A percentile compares a stretch with the other conserved stretches of the same genome.
phyloP scores from a whole-genome alignment of 768 basidiomycete genomes.

The Nidularia pulvinata region DNA sequence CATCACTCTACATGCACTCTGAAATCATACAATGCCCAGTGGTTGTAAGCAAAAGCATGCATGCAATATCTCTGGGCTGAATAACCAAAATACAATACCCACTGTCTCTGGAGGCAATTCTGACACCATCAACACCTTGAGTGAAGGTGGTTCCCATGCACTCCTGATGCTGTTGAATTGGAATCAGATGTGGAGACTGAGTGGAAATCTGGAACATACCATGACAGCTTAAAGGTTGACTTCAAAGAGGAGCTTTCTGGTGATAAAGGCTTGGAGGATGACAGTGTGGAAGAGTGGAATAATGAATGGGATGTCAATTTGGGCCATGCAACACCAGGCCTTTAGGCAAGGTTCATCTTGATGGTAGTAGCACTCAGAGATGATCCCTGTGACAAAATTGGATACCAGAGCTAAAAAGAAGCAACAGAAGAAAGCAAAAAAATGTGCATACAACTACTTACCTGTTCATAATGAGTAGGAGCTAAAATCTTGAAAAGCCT shows the following conservation, averaged over 20 bases:
- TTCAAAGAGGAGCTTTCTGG: neutral
- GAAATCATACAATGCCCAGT: too few species aligned
- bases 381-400: slow-evolving; percentile 1
- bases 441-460: neutral
- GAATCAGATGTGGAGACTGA: neutral
- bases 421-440: neutral
- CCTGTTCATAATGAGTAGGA: neutral
- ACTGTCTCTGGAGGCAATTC: too few species aligned
- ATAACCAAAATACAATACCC: too few species aligned
- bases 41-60: too few species aligned
- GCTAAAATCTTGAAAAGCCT: neutral
- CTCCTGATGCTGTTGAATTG: too few species aligned
- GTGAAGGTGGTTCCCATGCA: too few species aligned
- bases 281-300: neutral
- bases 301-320: neutral
- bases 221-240: neutral
- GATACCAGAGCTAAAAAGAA: neutral
- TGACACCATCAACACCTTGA: too few species aligned
- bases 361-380: neutral
- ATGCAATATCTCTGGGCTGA: too few species aligned
- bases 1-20: too few species aligned
- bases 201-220: neutral
- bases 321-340: neutral
- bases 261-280: neutral
- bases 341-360: neutral